Evolutionary conservation across 371 early-diverging fungal species (phyloP), one percentile per base, ranked within the genome.

Genomic region (Mucor piriformis): DNA sequence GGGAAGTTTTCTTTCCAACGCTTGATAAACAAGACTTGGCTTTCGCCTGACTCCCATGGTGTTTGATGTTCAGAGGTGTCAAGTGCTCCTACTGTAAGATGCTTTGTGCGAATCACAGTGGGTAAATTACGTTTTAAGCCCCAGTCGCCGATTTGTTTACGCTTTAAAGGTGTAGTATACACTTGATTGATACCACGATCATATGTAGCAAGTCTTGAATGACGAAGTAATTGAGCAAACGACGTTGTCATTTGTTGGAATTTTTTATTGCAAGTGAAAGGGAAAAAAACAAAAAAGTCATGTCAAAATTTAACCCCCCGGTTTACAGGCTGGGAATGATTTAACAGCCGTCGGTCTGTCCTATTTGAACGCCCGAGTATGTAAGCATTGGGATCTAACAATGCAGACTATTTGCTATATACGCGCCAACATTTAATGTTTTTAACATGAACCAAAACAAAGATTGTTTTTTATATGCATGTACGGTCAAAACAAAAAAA

Each of bases 91-190:
- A 92, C 73, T 34, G 81, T 81, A 40, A 88, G 76, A 56, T 74
- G 57, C 25, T 77, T 79, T 25, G 92, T 85, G 33, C 82, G 73
- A 54, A 89, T 77, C 18, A 84, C 83, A 11, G 77, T 78, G n/a
- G 92, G 92, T 51, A 92, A 67, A 53, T 82, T 81, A 34, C 91
- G 89, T 72, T 92, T 92, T 66, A 92, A 57, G 12, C 92, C 92
- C 90, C 90, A 92, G 64, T 90, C 87, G 29, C 89, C 90, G 34
- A 70, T 71, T 53, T 69, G 63, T 66, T 81, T 82, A 54, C 61
- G 62, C 12, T 61, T 64, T 34, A 67, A 69, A 16, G 79, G 70
- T 46, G 88, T 83, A 15, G 85, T 83, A 69, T 91, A 91, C 52
- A 91, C 88, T 80, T 91, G 92, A 29, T 81, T 64, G 49, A 92